A percentile compares a stretch with the other conserved stretches of the same genome.
Conservation (phyloP, 306 rosid genomes). For the Glycine tomentella region DNA sequence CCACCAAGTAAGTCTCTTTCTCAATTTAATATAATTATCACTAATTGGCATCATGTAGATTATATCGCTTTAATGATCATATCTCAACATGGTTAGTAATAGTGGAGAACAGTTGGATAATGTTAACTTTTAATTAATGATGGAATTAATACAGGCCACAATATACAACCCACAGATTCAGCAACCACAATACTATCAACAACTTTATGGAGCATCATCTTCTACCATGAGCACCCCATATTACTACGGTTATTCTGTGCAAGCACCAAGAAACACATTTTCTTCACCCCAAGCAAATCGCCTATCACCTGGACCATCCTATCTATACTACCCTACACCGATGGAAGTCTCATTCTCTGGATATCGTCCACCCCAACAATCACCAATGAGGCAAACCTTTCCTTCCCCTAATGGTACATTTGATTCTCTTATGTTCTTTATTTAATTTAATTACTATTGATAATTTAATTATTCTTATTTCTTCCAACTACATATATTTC, state of each 20-base stretch:
- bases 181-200: slow-evolving; percentile 79
- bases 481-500: not conserved
- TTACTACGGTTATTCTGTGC: slow-evolving; percentile 80
- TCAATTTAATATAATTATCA: not conserved
- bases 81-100: not conserved
- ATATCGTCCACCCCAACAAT: slow-evolving; percentile 58
- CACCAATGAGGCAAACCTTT: slow-evolving; percentile 52
- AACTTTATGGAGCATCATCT: slow-evolving; percentile 73
- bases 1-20: slow-evolving; percentile 73
- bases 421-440: not conserved
- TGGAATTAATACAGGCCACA: slow-evolving; percentile 52
- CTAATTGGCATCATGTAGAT: not conserved
- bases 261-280: slow-evolving; percentile 70
- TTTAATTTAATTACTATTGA: not conserved
- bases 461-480: not conserved
- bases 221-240: slow-evolving; percentile 69
- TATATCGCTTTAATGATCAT: not conserved
- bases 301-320: slow-evolving; percentile 57
- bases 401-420: slow-evolving; percentile 61
- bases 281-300: slow-evolving; percentile 62
- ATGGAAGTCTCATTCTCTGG: slow-evolving; percentile 54
- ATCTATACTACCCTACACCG: slow-evolving; percentile 69
- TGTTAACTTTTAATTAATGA: not conserved
- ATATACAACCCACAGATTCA: slow-evolving; percentile 80
- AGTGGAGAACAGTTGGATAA: slow-evolving; percentile 7